Percentiles rank a stretch among this genome's conserved stretches.
Evolutionary conservation across 2,329 filamentous ascomycete genomes (phyloP).

Genomic region (Colletotrichum acutatum): DNA sequence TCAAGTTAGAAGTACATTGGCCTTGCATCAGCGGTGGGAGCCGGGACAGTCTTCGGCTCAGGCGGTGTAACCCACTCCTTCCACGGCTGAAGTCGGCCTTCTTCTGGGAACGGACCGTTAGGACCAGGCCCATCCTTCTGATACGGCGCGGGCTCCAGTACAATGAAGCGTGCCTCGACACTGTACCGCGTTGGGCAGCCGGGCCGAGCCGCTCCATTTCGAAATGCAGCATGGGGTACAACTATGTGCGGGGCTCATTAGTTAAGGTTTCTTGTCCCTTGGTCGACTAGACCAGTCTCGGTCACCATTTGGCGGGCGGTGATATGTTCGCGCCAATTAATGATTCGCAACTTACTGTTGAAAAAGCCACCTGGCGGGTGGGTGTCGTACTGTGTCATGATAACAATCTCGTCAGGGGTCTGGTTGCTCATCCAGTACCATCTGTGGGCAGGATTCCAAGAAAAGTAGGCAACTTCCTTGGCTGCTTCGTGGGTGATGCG

Average conservation of each 20-base stretch:
- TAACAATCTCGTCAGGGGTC: not conserved
- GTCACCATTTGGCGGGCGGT: not conserved
- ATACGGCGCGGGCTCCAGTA: slow-evolving; percentile 2
- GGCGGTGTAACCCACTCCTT: not conserved
- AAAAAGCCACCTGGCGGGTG: slow-evolving; percentile 2
- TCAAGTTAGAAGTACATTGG: not conserved
- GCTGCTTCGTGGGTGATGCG: not conserved
- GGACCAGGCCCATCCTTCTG: slow-evolving; percentile 1
- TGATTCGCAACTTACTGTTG: not conserved
- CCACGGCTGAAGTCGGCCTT: not conserved
- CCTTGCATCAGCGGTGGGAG: not conserved
- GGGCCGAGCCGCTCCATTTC: not conserved
- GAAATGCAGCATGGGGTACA: slow-evolving; percentile 2
- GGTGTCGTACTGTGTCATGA: slow-evolving; percentile 12
- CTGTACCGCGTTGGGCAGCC: not conserved
- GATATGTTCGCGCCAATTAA: not conserved
- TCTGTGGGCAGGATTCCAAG: not conserved
- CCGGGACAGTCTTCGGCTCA: not conserved
- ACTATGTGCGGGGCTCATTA: not conserved
- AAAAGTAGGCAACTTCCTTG: not conserved
- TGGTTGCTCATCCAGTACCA: slow-evolving; percentile 15
- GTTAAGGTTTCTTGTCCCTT: not conserved
- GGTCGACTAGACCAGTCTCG: not conserved
- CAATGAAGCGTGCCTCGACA: slow-evolving; percentile 2
- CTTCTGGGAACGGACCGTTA: not conserved